Percentiles rank a stretch among this genome's conserved stretches.
These are phyloP conservation scores for Stagonosporopsis rhizophila DNA, from an alignment of 2,329 filamentous ascomycete genomes.

Conservation along the genomic window DNA sequence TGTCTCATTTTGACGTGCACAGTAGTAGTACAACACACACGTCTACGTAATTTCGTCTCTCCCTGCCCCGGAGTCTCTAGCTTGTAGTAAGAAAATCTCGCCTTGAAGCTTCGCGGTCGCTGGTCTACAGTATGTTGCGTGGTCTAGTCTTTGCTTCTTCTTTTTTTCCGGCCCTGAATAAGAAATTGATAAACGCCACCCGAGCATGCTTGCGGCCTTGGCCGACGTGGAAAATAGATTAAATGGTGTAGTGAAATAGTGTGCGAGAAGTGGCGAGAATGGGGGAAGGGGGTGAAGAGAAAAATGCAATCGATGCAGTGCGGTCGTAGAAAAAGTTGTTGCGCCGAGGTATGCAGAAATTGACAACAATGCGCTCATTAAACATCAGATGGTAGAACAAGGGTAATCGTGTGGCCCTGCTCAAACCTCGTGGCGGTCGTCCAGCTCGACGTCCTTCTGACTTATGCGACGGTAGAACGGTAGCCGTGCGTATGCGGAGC, in stretches of 20 bases:
- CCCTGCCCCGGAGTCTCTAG: neutral
- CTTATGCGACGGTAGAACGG: conserved; percentile 49
- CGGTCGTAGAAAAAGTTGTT: conserved; percentile 6
- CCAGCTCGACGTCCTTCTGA: conserved; percentile 45
- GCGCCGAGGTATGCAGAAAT: conserved; percentile 16
- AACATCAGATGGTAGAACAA: conserved; percentile 1
- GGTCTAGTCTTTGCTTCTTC: neutral
- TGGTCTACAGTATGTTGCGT: neutral
- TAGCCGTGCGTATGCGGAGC: conserved; percentile 35
- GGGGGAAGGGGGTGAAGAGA: neutral
- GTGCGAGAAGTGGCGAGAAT: neutral
- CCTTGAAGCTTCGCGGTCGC: neutral
- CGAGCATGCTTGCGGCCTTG: neutral
- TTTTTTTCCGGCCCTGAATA: neutral
- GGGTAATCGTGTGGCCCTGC: neutral
- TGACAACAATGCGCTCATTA: conserved; percentile 19
- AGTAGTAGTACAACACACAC: neutral
- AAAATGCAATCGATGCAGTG: conserved; percentile 2
- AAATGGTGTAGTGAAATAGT: conserved; percentile 18
- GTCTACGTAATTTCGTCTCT: neutral
- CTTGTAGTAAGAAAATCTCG: neutral
- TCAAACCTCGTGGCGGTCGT: conserved; percentile 48
- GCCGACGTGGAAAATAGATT: neutral
- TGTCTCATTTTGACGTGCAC: neutral
- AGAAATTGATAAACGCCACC: neutral